Percentiles rank a stretch among this genome's conserved stretches.
phyloP scores from a whole-genome alignment of 2,329 filamentous ascomycete genomes.

The Lachnellula arida region DNA sequence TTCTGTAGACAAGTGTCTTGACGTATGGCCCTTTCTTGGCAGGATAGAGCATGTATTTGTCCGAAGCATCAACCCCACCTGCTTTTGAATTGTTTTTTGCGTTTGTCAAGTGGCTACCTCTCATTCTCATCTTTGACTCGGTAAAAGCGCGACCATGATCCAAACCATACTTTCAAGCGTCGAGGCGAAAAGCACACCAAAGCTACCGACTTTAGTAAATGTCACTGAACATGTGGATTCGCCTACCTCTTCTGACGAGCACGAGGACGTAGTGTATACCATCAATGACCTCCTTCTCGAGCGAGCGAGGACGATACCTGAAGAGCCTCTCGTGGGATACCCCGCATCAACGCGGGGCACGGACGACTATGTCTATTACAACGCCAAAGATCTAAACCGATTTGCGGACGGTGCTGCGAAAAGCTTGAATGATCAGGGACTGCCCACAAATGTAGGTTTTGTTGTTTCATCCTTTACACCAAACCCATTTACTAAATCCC shows the following conservation, averaged over 20 bases:
- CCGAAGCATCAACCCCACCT: too few species aligned
- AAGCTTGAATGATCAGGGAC: conserved; percentile 13
- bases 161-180: neutral
- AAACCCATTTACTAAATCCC: neutral
- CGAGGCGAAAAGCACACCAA: neutral
- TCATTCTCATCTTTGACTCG: too few species aligned
- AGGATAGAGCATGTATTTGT: too few species aligned
- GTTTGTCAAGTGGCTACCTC: too few species aligned
- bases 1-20: too few species aligned
- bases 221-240: neutral
- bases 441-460: conserved; percentile 16
- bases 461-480: neutral
- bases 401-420: conserved; percentile 27
- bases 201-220: neutral
- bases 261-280: conserved; percentile 8
- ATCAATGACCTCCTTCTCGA: conserved; percentile 26
- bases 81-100: too few species aligned
- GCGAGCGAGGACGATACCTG: conserved; percentile 18
- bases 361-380: conserved; percentile 27
- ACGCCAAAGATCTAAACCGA: conserved; percentile 27
- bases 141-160: neutral
- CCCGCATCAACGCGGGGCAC: conserved; percentile 18
- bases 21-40: too few species aligned
- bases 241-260: neutral
- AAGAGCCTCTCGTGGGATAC: conserved; percentile 26